Evolutionary conservation across 1,284 basidiomycete genomes (phyloP).

Genomic region (Waitea zeae): DNA sequence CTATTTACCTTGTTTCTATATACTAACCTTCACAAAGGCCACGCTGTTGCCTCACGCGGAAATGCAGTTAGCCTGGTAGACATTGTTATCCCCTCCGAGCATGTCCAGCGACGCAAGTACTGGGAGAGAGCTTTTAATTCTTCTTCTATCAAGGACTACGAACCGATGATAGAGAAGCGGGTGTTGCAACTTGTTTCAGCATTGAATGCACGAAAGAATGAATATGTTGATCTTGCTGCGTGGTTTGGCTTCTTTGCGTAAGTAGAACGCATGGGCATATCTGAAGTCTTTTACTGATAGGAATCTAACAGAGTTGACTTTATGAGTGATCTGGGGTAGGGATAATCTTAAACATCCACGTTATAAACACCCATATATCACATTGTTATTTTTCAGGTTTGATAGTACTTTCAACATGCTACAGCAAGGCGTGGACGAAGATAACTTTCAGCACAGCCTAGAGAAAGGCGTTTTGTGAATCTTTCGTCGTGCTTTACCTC

Average conservation of each 20-base stretch:
- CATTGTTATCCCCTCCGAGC: slow-evolving; percentile 8
- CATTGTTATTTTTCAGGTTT: too few species aligned
- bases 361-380: too few species aligned
- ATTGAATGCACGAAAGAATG: neutral
- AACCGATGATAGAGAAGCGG: slow-evolving; percentile 4
- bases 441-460: too few species aligned
- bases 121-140: slow-evolving; percentile 9
- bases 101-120: slow-evolving; percentile 12
- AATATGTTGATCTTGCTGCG: slow-evolving; percentile 5
- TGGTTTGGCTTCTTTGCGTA: slow-evolving; percentile 11
- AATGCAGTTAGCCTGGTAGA: neutral
- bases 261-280: too few species aligned
- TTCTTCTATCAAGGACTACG: slow-evolving; percentile 6
- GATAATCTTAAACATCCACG: too few species aligned
- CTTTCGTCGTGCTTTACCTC: too few species aligned
- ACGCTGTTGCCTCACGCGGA: neutral
- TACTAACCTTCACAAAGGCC: neutral
- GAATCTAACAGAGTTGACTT: too few species aligned
- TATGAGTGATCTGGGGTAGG: too few species aligned
- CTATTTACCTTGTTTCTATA: slow-evolving; percentile 7
- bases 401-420: too few species aligned
- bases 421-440: too few species aligned
- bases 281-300: too few species aligned
- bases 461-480: too few species aligned
- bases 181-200: slow-evolving; percentile 3